Percentiles rank a stretch among this genome's conserved stretches.
Evolutionary conservation across 2,329 filamentous ascomycete genomes (phyloP).

Genomic region (Fusarium subtropicale): DNA sequence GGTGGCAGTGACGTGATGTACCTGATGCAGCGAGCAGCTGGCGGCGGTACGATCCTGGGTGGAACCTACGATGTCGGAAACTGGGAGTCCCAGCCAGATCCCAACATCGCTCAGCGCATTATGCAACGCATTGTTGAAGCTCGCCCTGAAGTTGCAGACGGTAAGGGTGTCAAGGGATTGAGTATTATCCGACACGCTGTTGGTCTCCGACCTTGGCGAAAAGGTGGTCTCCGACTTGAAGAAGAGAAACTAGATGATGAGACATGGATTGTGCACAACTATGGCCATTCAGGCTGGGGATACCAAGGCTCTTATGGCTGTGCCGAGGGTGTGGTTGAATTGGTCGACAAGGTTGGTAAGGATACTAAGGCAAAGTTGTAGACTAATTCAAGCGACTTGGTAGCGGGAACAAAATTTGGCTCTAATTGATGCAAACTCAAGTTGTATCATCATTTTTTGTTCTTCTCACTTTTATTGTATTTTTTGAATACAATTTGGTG

Average conservation of each 20-base stretch:
- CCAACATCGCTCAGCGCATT: constrained; percentile 82
- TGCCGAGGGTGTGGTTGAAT: constrained; percentile 71
- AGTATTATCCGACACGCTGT: constrained; percentile 85
- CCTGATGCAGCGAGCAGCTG: constrained; percentile 81
- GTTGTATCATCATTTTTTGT: neutral
- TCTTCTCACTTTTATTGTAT: no score
- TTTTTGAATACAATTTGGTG: neutral
- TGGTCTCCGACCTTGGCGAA: constrained; percentile 80
- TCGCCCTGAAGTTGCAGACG: constrained; percentile 71
- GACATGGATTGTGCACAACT: constrained; percentile 80
- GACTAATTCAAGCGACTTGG: neutral
- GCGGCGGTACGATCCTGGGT: constrained; percentile 88
- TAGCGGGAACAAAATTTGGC: neutral
- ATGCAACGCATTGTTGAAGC: constrained; percentile 80
- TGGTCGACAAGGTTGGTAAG: constrained; percentile 71
- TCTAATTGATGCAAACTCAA: neutral
- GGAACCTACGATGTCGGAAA: constrained; percentile 83
- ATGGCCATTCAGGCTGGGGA: constrained; percentile 83
- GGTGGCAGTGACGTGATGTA: constrained; percentile 79
- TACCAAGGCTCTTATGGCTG: constrained; percentile 79
- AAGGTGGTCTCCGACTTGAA: constrained; percentile 80
- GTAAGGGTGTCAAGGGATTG: constrained; percentile 77
- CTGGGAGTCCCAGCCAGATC: constrained; percentile 84
- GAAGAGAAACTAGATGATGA: constrained; percentile 63
- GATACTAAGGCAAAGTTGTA: constrained; percentile 48